Percentiles rank a stretch among this genome's conserved stretches.
Conservation (phyloP, 768 basidiomycete species). For the Crepidotus variabilis region DNA sequence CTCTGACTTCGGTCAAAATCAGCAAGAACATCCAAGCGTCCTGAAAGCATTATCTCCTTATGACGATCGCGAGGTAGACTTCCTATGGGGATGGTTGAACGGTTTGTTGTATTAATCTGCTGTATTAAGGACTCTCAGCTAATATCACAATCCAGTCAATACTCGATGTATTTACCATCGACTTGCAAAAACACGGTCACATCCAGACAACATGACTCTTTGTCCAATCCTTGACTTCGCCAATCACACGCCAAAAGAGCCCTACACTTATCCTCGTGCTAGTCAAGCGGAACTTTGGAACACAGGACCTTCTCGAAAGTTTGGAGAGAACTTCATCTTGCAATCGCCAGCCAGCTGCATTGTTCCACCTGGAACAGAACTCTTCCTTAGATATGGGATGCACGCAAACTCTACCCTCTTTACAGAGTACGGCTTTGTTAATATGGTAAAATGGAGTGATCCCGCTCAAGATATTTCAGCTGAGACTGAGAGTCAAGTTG, state of each 20-base stretch:
- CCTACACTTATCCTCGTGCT: conserved; percentile 40
- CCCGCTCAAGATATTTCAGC: conserved; percentile 30
- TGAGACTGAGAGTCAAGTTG: conserved; percentile 68
- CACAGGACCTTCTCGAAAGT: conserved; percentile 26
- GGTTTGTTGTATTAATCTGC: conserved; percentile 41
- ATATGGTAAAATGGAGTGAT: conserved; percentile 25
- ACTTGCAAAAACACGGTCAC: conserved; percentile 40
- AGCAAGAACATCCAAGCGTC: conserved; percentile 13
- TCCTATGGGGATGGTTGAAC: conserved; percentile 90
- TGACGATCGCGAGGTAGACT: conserved; percentile 36
- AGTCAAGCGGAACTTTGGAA: conserved; percentile 34
- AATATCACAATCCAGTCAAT: conserved; percentile 56
- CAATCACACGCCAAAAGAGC: conserved; percentile 56
- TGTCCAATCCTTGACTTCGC: conserved; percentile 91
- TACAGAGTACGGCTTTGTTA: conserved; percentile 89
- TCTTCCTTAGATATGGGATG: conserved; percentile 75
- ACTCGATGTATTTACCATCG: conserved; percentile 85
- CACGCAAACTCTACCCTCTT: conserved; percentile 79
- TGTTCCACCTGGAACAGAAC: conserved; percentile 54
- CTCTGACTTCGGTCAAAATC: conserved; percentile 7
- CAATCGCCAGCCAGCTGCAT: conserved; percentile 40
- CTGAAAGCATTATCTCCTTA: not conserved
- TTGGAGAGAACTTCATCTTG: conserved; percentile 47
- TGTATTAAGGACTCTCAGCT: not conserved
- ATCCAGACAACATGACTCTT: conserved; percentile 78